Evolutionary conservation across 2,329 filamentous ascomycete genomes (phyloP).

Genomic region (Colletotrichum sidae): DNA sequence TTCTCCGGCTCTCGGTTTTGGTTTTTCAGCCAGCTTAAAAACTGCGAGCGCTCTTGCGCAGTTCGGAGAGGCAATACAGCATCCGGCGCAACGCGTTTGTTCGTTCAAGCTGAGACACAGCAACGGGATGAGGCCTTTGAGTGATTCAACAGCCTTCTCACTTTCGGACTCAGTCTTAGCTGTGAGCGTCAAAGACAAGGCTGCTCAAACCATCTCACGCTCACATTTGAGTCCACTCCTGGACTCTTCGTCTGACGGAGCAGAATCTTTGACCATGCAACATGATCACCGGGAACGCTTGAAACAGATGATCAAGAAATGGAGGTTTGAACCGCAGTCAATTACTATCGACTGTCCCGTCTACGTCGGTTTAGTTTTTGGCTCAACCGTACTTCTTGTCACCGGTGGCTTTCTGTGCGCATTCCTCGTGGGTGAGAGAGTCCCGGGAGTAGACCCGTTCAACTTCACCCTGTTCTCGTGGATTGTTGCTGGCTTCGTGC

Average conservation of each 20-base stretch:
- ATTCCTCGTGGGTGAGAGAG: neutral
- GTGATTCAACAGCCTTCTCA: too few species aligned
- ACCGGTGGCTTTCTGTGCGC: neutral
- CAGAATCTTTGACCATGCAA: neutral
- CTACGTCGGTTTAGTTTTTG: neutral
- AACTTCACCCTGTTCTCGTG: conserved; percentile 42
- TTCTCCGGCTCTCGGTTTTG: neutral
- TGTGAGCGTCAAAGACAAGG: neutral
- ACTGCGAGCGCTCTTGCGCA: too few species aligned
- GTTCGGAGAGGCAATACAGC: fast-evolving
- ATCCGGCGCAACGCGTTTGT: too few species aligned
- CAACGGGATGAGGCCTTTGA: too few species aligned
- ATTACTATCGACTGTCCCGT: neutral
- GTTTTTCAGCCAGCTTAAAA: too few species aligned
- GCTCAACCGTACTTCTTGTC: fast-evolving
- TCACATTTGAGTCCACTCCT: too few species aligned
- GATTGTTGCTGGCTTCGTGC: conserved; percentile 42
- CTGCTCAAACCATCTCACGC: neutral
- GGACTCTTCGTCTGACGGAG: too few species aligned
- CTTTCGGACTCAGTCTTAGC: neutral
- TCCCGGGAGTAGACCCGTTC: conserved; percentile 43
- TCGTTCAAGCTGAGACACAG: too few species aligned
- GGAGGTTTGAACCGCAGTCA: neutral
- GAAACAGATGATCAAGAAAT: neutral
- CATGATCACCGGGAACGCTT: fast-evolving